phyloP scores from a whole-genome alignment of 2,329 filamentous ascomycete species.

The Madurella mycetomatis region DNA sequence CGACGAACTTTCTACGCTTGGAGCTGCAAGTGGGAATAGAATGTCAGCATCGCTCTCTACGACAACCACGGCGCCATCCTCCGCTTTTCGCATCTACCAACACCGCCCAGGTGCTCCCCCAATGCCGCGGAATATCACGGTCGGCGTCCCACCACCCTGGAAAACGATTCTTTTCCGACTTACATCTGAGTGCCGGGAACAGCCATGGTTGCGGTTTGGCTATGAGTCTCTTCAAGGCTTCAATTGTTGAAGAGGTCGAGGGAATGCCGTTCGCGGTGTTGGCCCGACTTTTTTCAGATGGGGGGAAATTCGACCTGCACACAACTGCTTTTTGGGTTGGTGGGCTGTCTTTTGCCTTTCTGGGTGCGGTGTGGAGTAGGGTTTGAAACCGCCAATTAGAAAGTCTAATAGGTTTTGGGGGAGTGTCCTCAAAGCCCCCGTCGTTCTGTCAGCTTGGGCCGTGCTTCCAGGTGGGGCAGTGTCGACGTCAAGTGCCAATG shows the following conservation, averaged over 20 bases:
- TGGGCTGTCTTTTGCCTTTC: constrained; percentile 23
- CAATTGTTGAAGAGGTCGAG: constrained; percentile 36
- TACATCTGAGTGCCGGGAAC: constrained; percentile 59
- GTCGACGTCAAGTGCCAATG: constrained; percentile 22
- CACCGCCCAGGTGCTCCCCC: background rate
- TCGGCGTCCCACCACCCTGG: background rate
- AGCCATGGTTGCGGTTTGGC: constrained; percentile 51
- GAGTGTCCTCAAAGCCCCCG: background rate
- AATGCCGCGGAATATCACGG: background rate
- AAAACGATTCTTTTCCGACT: constrained; percentile 30
- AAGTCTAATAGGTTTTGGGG: background rate
- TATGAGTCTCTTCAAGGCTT: constrained; percentile 31
- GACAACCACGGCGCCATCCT: constrained; percentile 7
- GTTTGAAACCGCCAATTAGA: constrained; percentile 23
- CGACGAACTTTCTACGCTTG: constrained; percentile 92
- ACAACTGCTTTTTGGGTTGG: constrained; percentile 27
- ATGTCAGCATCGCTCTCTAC: constrained; percentile 20
- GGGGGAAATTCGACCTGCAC: constrained; percentile 27
- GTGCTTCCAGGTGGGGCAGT: constrained; percentile 10
- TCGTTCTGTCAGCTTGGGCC: constrained; percentile 1
- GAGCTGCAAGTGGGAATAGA: constrained; percentile 51
- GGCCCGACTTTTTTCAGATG: constrained; percentile 25
- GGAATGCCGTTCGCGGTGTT: constrained; percentile 26
- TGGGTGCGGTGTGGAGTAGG: constrained; percentile 24
- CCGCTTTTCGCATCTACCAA: constrained; percentile 1